Base-by-base conservation (phyloP, 805 yeast species). In the Kodamaea sagamina region DNA sequence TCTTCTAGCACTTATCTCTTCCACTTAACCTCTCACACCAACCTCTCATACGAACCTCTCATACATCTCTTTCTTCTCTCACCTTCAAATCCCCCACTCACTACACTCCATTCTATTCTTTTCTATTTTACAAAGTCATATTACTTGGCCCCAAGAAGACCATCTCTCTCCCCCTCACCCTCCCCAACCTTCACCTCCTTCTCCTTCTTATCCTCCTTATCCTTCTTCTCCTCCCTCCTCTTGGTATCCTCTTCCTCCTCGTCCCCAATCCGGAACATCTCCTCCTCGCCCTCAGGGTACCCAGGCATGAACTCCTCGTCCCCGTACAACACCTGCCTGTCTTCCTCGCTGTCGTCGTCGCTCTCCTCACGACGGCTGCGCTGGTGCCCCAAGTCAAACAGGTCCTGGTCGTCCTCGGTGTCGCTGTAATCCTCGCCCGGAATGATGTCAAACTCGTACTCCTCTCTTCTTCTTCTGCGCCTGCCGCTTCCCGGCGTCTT, bases 381-480 rank as follows among this genome's bases (percentile, higher is more conserved):
- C 42, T 58, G 42, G 41, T 47, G 52, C 7, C 67, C 68, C 37
- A 63, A 55, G 39, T 69, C 76, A 22, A 67, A 55, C 21, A 68
- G 59, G 46, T 67, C 72, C 13, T 46, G 50, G 28, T 54, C 55
- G 25, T 61, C 70, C 12, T 65, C 72, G 40, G 68, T 63, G 40
- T 71, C 75, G 37, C 63, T 61, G 49, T 72, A 72, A 40, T 75
- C 80, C 49, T 83, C 86, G 6, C 85, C 84, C 13, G 82, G 84
- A 35, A 86, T 86, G 36, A 85, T 80, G 57, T 86, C 95, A 56
- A 86, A 83, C 57, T 86, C 93, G 54, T 78, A 82, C 42, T 80
- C 79, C 29, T 82, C 89, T 54, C 84, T 79, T 64, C 89, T 67
- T 57, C 85, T 67, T 63, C 87, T 69, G 45, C 78, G 62, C 25